Conservation (phyloP, 176 grass and related monocot species). For the Leersia perrieri region DNA sequence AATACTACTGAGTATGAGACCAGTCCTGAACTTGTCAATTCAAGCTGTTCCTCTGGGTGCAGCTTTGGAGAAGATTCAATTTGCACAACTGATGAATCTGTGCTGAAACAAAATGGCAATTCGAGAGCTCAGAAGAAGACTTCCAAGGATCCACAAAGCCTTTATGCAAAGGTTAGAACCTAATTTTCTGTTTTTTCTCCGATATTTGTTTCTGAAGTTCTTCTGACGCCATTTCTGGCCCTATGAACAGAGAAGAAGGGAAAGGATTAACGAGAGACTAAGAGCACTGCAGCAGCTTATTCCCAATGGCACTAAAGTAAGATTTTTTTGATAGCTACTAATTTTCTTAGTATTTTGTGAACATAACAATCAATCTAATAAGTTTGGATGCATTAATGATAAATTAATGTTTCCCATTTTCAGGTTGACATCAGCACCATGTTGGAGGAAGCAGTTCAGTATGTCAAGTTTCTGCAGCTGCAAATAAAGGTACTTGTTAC, state of each 20-base stretch:
- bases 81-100: conserved; percentile 3
- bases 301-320: conserved; percentile 47
- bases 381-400: not conserved
- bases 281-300: conserved; percentile 36
- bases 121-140: conserved; percentile 1
- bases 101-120: conserved; percentile 8
- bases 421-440: conserved; percentile 59
- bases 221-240: conserved; percentile 3
- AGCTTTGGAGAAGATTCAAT: conserved; percentile 31
- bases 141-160: conserved; percentile 29
- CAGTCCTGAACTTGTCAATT: not conserved
- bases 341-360: not conserved
- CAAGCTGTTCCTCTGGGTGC: conserved; percentile 10
- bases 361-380: not conserved
- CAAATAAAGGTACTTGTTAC: conserved; percentile 39
- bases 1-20: not conserved
- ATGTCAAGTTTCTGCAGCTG: conserved; percentile 44
- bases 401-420: not conserved
- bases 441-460: conserved; percentile 52
- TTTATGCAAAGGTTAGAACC: conserved; percentile 38
- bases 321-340: not conserved
- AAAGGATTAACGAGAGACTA: conserved; percentile 41
- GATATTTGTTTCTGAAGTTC: not conserved
- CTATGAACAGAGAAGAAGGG: conserved; percentile 38
- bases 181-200: not conserved